Evolutionary conservation across 371 early-diverging fungal species (phyloP), one percentile per base, ranked within the genome.

Genomic region (Mucor circinelloides): DNA sequence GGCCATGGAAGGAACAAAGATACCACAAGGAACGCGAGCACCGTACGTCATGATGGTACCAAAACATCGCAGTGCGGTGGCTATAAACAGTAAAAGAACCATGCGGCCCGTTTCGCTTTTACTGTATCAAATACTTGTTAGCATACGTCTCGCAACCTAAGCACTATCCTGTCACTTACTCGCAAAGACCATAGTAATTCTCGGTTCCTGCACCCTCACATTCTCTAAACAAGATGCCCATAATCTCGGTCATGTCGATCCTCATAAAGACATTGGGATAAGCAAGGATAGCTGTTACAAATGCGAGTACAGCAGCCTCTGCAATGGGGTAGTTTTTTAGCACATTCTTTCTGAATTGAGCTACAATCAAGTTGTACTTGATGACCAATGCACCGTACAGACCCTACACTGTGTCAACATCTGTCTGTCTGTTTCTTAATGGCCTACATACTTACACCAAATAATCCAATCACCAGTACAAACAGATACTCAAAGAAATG

Each of bases 1-100:
- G 1, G 92, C 94, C 97, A 99, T 97, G 31, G 94, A 91, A 0
- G 98, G 97, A 30, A 96, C 91, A 74, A 98, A 97, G 7, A 96
- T 93, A 60, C 99, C 98, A 58, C 93, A 93, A 15, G 99, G 98
- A 1, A 97, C 89, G 46, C 80, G 84, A 69, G 88, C 81, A 15
- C 96, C 96, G 71, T 93, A 95, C 6, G 95, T 84, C 23, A 93
- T 68, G 13, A 90, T 85, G 0, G 92, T 90, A n/a, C 91, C 87
- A 9, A 77, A 61, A 17, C 86, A 79, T 21, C 93, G 84, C 27
- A 94, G 74, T 3, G 88, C 64, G 2, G 92, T 85, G 0, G 95
- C 95, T 17, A 85, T 64, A 31, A 93, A 72, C 46, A 89, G 61
- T 32, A 86, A 72, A 2, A 77, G 50, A 0, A 84, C 80, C 80